Evolutionary conservation across 2,329 filamentous ascomycete genomes (phyloP), one percentile per base, ranked within the genome.

Genomic region (Exophiala viscosa): DNA sequence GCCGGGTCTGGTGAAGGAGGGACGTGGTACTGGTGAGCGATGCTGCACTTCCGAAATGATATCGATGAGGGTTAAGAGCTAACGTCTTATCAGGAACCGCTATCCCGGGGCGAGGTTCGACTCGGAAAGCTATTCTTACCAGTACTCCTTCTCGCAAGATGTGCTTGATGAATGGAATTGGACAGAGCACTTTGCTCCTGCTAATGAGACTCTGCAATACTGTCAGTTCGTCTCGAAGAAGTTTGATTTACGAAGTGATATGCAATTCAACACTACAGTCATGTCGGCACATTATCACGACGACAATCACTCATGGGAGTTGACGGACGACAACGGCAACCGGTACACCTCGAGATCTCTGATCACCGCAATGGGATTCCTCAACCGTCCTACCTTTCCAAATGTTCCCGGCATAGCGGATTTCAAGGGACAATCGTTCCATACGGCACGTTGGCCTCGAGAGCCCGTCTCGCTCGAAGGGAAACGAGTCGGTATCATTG

Each of bases 401-500:
- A 73, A 80, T 46, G 83, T 79, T 73, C 74, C 75, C 8, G 82
- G 81, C 9, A 73, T 84, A 53, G 73, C 65, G 3, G 80, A 11
- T 18, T 86, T 83, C 72, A 73, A 80, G 48, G 84, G 83, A 13
- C 64, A 73, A 13, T 73, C 83, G 8, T 42, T 42, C 20, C 40
- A 42, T 23, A 42, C 9, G n/a, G 40, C 40, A 31, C 40, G 40
- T 3, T 84, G 82, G 82, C 81, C 82, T 1, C 80, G 78, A 76
- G 67, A 75, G 2, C 70, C 76, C 3, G 70, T 84, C 13, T 71
- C 78, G 43, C 74, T 83, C 20, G 73, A 73, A 38, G 75, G 75
- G 42, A 86, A 86, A 64, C 73, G 76, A 11, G 76, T 81, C 44
- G 83, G 76, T 14, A 75, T 86, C 47, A 79, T 87, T 23, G 84